Conservation (phyloP, 306 rosid species). For the Cucumis sativus region Cucumber_9930_V3 NC_026656.2:17578501-17579000, state of each 20-base stretch:
- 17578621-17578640: constrained; percentile 49
- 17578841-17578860: not conserved
- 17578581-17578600: constrained; percentile 65
- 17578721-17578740: not conserved
- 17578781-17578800: not conserved
- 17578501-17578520: constrained; percentile 1
- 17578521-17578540: not conserved
- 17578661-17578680: not conserved
- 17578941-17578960: not conserved
- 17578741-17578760: not conserved
- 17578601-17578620: constrained; percentile 84
- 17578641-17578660: constrained; percentile 15
- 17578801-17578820: not conserved
- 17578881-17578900: not conserved
- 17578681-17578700: not conserved
- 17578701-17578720: not conserved
- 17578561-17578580: constrained; percentile 52
- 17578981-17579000: not conserved
- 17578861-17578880: not conserved
- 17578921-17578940: not conserved
- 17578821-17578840: not conserved
- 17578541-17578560: constrained; percentile 28
- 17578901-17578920: not conserved
- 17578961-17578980: not conserved
- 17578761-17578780: not conserved